These are phyloP conservation scores for Rhizopus delemar DNA, from an alignment of 371 early-diverging fungal species.

Conservation along the genomic window DNA sequence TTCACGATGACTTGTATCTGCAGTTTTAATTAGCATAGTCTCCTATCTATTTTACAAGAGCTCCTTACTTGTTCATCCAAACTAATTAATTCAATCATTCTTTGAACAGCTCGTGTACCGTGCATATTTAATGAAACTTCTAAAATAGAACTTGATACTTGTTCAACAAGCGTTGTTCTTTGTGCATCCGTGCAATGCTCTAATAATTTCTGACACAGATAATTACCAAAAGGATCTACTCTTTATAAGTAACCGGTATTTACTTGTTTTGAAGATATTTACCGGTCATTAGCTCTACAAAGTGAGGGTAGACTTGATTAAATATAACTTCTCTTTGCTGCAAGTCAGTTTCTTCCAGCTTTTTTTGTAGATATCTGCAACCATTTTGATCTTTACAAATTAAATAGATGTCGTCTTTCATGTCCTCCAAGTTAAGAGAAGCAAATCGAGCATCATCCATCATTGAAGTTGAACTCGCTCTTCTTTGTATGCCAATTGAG, in stretches of 20 bases:
- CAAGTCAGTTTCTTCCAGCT: conserved; percentile 76
- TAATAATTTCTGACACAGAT: conserved; percentile 88
- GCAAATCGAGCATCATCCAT: conserved; percentile 60
- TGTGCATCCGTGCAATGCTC: conserved; percentile 80
- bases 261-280: conserved; percentile 5
- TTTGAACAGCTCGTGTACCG: conserved; percentile 96
- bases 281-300: conserved; percentile 85
- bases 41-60: background rate
- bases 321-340: conserved; percentile 69
- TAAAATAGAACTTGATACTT: conserved; percentile 73
- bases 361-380: conserved; percentile 85
- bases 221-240: conserved; percentile 89
- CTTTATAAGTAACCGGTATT: background rate
- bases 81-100: conserved; percentile 84
- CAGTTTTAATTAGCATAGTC: background rate
- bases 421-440: conserved; percentile 63
- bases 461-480: conserved; percentile 15
- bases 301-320: conserved; percentile 70
- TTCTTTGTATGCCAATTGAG: conserved; percentile 15
- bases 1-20: conserved; percentile 70
- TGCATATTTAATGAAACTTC: conserved; percentile 92
- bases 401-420: conserved; percentile 70
- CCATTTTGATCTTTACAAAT: conserved; percentile 92
- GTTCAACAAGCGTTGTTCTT: conserved; percentile 70
- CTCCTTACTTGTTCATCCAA: conserved; percentile 57